Base-by-base conservation (phyloP, 2,329 filamentous ascomycete species). In the Acrocalymma vagum region DNA sequence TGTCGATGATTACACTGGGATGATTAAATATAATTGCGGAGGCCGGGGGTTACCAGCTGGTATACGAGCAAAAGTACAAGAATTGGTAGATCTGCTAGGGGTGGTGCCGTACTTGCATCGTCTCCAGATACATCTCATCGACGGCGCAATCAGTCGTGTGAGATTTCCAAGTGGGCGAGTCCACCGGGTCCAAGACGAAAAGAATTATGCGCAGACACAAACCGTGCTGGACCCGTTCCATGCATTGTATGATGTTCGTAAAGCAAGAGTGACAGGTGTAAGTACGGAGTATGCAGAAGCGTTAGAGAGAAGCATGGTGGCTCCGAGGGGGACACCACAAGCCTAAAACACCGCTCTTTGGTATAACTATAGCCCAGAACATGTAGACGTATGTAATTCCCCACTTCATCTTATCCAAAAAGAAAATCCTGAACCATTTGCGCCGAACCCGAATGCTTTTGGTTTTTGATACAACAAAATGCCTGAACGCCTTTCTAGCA, bases 11-110 rank as follows among this genome's bases (percentile, higher is more conserved):
- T 78, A 78, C 37, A 77, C 73, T 1, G 76, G 74, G 4, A 77
- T 76, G 75, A 74, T 78, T 45, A 78, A 78, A 51, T 78, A 73
- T 52, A 78, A 78, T 48, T 74, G 72, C n/a, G 64, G 69, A 1
- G 76, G 74, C 0, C 56, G 65, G 17, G 74, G 74, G 1, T 49
- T 78, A 24, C 67, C 69, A 3, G 69, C 71, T 18, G 74, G 75
- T 0, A 58, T 78, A 18, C 46, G 62, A 16, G 54, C 58, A 14
- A 72, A 73, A 37, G 72, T 78, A 13, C 51, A 62, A 40, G 65
- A 66, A 27, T 53, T 78, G 25, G 72, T 75, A 5, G 61, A 68
- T 38, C 55, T 69, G 26, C 38, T 78, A 42, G 56, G 40, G 10
- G 37, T 38, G 2, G 66, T 53, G 3, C 48, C 46, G 7, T 42